Base-by-base conservation (phyloP, 2,329 filamentous ascomycete species). In the Dactylella cylindrospora region DNA sequence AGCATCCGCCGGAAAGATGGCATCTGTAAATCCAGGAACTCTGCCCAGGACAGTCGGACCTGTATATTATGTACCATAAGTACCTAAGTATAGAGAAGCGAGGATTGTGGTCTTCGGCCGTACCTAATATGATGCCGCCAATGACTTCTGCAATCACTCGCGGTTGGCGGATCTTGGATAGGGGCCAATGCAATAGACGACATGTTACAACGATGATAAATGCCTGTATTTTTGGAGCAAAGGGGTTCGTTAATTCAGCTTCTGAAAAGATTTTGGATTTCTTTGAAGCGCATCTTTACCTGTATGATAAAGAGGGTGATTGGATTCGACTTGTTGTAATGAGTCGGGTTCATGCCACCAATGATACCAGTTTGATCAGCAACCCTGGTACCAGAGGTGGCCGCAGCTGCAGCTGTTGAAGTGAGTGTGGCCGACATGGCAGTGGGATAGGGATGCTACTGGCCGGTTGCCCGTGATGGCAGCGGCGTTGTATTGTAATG, bases 131-230 rank as follows among this genome's bases (percentile, higher is more conserved):
- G 69, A 93, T 88, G 47, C 87, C 88, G n/a, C 85, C 86, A 51
- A 91, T 82, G 57, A 93, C 87, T 74, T 93, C 88, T 43, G 87
- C 85, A 68, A 93, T 90, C 67, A 93, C 88, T 39, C 85, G 82
- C 65, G 88, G 88, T 70, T 93, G 88, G 52, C 85, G 83, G 43
- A 93, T 78, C 69, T 84, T 84, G 67, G 84, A 84, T 3, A 91
- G 79, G 7, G 87, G 88, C 75, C 80, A 90, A 71, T 91, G 86
- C 15, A 90, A 76, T 36, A 86, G 72, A 25, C 85, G 83, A 69
- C 84, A 88, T 72, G 89, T 82, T 54, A 87, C 79, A 69, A 90
- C 84, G 69, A 90, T 88, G 60, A 90, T 84, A 60, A 77, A 77
- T 20, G 83, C 82, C 81, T 90, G 38, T 22, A 33, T 31, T 8